Conservation (phyloP, 2,329 filamentous ascomycete genomes). For the Sporothrix sp. region DNA sequence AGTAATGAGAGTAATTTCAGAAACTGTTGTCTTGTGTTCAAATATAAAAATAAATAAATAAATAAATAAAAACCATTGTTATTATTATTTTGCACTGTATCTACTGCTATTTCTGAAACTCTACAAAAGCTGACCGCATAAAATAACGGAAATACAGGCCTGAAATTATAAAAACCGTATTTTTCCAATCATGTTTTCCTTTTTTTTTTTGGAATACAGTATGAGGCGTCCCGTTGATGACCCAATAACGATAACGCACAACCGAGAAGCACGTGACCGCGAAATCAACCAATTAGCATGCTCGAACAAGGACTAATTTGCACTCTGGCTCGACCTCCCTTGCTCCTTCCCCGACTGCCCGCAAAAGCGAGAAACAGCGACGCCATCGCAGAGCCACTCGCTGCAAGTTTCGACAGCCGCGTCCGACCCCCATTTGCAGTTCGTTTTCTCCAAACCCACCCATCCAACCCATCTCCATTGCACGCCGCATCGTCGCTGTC, state of each 20-base stretch:
- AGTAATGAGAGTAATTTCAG: too few relatives aligned
- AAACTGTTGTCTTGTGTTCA: too few relatives aligned
- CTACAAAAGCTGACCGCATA: too few relatives aligned
- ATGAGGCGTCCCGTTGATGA: too few relatives aligned
- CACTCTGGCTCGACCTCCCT: neutral
- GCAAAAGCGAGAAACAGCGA: neutral
- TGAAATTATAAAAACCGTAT: too few relatives aligned
- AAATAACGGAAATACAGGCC: too few relatives aligned
- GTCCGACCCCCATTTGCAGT: neutral
- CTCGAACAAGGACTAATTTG: neutral
- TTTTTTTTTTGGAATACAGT: neutral
- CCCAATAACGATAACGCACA: neutral
- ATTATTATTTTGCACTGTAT: too few relatives aligned
- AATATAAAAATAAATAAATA: too few relatives aligned
- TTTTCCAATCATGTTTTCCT: too few relatives aligned
- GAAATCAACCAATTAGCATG: neutral
- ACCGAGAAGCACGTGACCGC: neutral
- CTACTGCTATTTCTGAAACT: too few relatives aligned
- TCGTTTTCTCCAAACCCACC: neutral
- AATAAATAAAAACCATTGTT: too few relatives aligned
- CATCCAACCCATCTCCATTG: constrained; percentile 3
- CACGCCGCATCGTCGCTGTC: constrained; percentile 2
- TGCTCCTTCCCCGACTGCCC: neutral
- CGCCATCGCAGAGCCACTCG: neutral
- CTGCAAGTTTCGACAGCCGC: neutral